A percentile compares a stretch with the other conserved stretches of the same genome.
phyloP scores from a whole-genome alignment of 2,329 filamentous ascomycete genomes.

The Alternaria sp. region DNA sequence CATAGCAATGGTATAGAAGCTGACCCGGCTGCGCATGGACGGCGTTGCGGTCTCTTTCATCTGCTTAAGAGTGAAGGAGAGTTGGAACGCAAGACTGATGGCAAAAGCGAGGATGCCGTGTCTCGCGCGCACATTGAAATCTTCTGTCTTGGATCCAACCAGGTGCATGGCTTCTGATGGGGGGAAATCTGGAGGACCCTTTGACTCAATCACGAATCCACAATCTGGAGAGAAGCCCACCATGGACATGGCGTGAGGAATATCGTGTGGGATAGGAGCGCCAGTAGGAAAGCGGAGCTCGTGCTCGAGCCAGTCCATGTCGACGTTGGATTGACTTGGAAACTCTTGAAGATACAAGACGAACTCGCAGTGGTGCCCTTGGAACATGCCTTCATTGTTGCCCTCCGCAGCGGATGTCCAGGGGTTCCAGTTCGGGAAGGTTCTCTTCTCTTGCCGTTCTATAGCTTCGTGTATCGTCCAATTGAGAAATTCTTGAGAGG shows the following conservation, averaged over 20 bases:
- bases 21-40: conserved; percentile 68
- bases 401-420: conserved; percentile 76
- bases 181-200: conserved; percentile 62
- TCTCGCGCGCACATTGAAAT: conserved; percentile 59
- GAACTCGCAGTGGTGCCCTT: conserved; percentile 86
- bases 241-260: conserved; percentile 64
- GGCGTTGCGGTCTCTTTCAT: conserved; percentile 70
- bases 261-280: conserved; percentile 58
- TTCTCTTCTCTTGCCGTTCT: conserved; percentile 67
- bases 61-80: conserved; percentile 64
- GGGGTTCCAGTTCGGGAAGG: conserved; percentile 63
- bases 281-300: conserved; percentile 67
- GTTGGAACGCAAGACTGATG: conserved; percentile 57
- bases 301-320: conserved; percentile 61
- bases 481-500: conserved; percentile 67
- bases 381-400: conserved; percentile 60
- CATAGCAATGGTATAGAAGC: conserved; percentile 68
- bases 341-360: conserved; percentile 80
- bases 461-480: conserved; percentile 73
- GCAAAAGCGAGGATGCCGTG: conserved; percentile 61
- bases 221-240: conserved; percentile 70
- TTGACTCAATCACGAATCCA: conserved; percentile 68
- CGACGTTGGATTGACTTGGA: conserved; percentile 26
- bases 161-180: conserved; percentile 61
- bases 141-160: conserved; percentile 63